Percentiles rank a stretch among this genome's conserved stretches.
These are phyloP conservation scores for Thyridium curvatum DNA, from an alignment of 2,329 filamentous ascomycete genomes.

Conservation along the genomic window DNA sequence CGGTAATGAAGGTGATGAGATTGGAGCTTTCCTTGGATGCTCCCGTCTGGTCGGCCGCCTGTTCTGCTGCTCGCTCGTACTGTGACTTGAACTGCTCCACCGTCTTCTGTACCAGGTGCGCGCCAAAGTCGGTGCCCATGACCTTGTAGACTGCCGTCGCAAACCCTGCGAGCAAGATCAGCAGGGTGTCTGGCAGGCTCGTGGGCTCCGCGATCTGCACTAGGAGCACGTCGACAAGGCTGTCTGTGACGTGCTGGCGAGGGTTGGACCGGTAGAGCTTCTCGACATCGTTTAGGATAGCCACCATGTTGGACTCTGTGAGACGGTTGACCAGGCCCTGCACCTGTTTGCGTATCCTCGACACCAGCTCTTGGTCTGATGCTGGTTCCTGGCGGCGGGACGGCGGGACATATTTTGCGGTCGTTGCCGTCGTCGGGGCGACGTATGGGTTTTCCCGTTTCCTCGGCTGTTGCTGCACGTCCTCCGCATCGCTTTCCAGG, in stretches of 20 bases:
- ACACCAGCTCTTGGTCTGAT: constrained; percentile 60
- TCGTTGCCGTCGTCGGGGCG: constrained; percentile 52
- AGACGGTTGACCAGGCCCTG: constrained; percentile 90
- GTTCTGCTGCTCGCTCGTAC: constrained; percentile 41
- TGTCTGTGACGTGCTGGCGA: constrained; percentile 81
- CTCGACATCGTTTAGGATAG: constrained; percentile 77
- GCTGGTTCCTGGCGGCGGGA: constrained; percentile 63
- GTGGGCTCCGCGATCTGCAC: constrained; percentile 75
- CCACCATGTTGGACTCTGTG: constrained; percentile 82
- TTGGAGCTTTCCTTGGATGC: constrained; percentile 62
- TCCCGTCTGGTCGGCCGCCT: constrained; percentile 19
- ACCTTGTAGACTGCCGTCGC: constrained; percentile 82
- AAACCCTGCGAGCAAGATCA: constrained; percentile 87
- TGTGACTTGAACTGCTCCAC: constrained; percentile 68
- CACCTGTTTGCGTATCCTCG: constrained; percentile 68
- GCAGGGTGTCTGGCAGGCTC: constrained; percentile 76
- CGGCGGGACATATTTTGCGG: constrained; percentile 81
- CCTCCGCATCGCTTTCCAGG: constrained; percentile 12
- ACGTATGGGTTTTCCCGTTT: constrained; percentile 77
- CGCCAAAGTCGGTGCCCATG: constrained; percentile 83
- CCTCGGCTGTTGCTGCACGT: constrained; percentile 17
- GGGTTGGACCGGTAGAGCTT: constrained; percentile 77
- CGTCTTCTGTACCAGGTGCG: constrained; percentile 73
- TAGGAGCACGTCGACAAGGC: constrained; percentile 70
- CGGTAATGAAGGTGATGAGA: constrained; percentile 72